A percentile compares a stretch with the other conserved stretches of the same genome.
These are phyloP conservation scores for Lipomyces yamadae DNA, from an alignment of 805 yeast genomes.

Conservation along the genomic window DNA sequence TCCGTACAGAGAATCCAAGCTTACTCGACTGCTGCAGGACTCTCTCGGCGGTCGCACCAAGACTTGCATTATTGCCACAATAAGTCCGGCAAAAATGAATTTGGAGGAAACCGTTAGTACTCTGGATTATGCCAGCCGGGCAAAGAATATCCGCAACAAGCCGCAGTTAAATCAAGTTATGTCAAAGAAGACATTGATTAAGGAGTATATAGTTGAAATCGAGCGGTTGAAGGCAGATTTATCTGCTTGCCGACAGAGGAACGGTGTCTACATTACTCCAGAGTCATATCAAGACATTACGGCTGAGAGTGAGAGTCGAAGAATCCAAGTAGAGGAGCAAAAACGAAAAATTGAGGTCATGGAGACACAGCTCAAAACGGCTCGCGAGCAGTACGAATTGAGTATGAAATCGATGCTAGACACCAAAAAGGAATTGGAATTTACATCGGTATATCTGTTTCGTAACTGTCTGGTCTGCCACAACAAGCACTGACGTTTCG, in stretches of 20 bases:
- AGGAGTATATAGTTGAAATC: constrained; percentile 60
- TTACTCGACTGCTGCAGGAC: constrained; percentile 77
- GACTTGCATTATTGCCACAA: constrained; percentile 84
- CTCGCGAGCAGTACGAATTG: constrained; percentile 51
- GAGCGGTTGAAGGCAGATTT: constrained; percentile 64
- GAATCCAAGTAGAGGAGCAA: constrained; percentile 57
- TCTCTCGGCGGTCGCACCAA: constrained; percentile 88
- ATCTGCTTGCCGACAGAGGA: constrained; percentile 64
- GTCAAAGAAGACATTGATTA: constrained; percentile 61
- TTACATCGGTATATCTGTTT: constrained; percentile 16
- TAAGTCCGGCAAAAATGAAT: constrained; percentile 78
- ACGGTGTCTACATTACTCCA: constrained; percentile 67
- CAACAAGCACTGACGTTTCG: neutral
- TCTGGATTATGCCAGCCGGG: constrained; percentile 83
- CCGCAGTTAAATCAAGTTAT: constrained; percentile 69
- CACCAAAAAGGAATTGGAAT: constrained; percentile 36
- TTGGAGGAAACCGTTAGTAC: constrained; percentile 86
- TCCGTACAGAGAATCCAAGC: constrained; percentile 84
- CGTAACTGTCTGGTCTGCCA: neutral
- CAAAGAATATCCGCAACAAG: constrained; percentile 75
- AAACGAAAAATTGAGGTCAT: constrained; percentile 54
- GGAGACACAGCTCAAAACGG: constrained; percentile 53
- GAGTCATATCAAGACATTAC: constrained; percentile 53
- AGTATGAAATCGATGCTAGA: constrained; percentile 43
- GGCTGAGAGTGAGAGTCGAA: constrained; percentile 56